Base-by-base conservation (phyloP, 108 stramenopile species). In the Skeletonema tropicum region DNA sequence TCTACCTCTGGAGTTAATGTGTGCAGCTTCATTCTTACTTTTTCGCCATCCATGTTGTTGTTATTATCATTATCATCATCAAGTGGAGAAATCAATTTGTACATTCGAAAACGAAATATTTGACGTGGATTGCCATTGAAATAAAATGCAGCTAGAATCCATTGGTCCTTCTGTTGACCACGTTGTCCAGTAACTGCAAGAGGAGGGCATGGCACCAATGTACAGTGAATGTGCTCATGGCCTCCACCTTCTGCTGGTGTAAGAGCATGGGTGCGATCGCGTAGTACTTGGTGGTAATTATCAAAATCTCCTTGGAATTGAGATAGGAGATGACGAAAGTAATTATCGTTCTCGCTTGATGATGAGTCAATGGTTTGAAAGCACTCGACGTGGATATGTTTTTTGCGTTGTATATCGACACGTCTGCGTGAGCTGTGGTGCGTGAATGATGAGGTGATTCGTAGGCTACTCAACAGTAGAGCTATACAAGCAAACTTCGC, bases 241-340 rank as follows among this genome's bases (percentile, higher is more conserved):
- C 91, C 91, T 15, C 93, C 93, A 26, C 93, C 93, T 67, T 94
- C 90, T 64, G 87, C 82, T n/a, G 93, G 93, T 15, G 70, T 30
- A 11, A 88, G 42, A 7, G 73, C 79, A 41, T 73, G 61, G 30
- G 55, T 46, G 52, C 93, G 86, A 84, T 94, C 93, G 49, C 83
- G 64, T 9, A 92, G 46, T 5, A 94, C 93, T 70, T 94, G 93
- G 25, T 86, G 25, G 70, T 94, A 92, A 52, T 94, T 94, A 75
- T 94, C 93, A 70, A 94, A 94, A 62, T 94, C 93, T 19, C 93
- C 93, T 68, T 89, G 89, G 78, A 94, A 94, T 26, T 74, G 79
- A 23, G 57, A 55, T 21, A 86, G 29, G 35, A 84, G 66, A 30
- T 48, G 21, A 49, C 66, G 21, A 41, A 71, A 82, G 38, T 68